phyloP scores from a whole-genome alignment of 2,329 filamentous ascomycete species.

The Colletotrichum orchidophilum region DNA sequence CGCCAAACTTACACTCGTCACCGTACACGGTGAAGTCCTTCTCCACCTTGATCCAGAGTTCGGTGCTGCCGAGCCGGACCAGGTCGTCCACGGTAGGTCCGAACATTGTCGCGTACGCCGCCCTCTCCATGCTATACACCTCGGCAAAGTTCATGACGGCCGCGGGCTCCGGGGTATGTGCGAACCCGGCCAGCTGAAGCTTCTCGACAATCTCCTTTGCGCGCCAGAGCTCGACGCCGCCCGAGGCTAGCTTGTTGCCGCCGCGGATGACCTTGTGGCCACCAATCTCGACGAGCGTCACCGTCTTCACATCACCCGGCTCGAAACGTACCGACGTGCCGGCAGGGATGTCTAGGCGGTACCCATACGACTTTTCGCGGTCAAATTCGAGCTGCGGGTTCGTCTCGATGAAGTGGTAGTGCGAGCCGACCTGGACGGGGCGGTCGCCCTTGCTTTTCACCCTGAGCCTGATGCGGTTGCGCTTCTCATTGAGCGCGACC shows the following conservation, averaged over 20 bases:
- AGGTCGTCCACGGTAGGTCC: constrained; percentile 89
- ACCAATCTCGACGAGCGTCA: constrained; percentile 88
- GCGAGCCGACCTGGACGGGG: constrained; percentile 91
- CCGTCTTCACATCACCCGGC: constrained; percentile 90
- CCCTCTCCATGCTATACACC: constrained; percentile 76
- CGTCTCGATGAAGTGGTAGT: constrained; percentile 97
- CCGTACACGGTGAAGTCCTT: constrained; percentile 86
- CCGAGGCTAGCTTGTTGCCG: constrained; percentile 82
- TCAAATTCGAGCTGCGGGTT: constrained; percentile 93
- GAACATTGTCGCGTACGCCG: constrained; percentile 88
- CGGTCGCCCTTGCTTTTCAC: constrained; percentile 90
- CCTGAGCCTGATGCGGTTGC: constrained; percentile 76
- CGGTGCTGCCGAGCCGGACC: constrained; percentile 83
- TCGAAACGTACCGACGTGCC: constrained; percentile 95
- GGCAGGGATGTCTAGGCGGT: constrained; percentile 86
- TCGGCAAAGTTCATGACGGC: constrained; percentile 64
- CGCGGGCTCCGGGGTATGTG: constrained; percentile 75
- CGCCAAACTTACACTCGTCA: constrained; percentile 95
- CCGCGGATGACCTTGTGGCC: constrained; percentile 83
- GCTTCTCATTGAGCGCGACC: constrained; percentile 77
- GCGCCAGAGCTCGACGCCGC: constrained; percentile 72
- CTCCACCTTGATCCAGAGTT: constrained; percentile 92
- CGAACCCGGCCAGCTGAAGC: constrained; percentile 78
- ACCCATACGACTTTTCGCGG: constrained; percentile 83
- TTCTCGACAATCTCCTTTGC: constrained; percentile 72